Percentiles rank a stretch among this genome's conserved stretches.
Conservation (phyloP, 345 rosid species). For the Euclidium syriacum region DNA sequence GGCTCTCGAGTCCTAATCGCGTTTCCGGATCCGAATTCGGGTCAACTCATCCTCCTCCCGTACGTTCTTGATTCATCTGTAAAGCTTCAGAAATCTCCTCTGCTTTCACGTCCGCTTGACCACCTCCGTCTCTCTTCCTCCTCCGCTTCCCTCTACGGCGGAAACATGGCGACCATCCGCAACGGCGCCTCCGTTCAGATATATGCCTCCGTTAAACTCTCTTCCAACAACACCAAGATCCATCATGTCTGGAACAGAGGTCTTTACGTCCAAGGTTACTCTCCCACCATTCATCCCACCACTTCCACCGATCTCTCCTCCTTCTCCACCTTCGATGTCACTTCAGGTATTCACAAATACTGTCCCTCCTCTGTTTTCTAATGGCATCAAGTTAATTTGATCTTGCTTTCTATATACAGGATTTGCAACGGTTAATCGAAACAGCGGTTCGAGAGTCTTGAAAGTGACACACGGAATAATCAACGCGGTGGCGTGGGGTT, state of each 20-base stretch:
- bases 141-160: conserved; percentile 77
- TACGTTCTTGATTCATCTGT: conserved; percentile 72
- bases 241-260: conserved; percentile 98
- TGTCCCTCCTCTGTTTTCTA: too few species aligned
- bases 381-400: too few species aligned
- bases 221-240: conserved; percentile 53
- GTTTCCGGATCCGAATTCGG: conserved; percentile 88
- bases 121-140: conserved; percentile 60
- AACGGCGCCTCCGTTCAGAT: conserved; percentile 79
- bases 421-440: conserved; percentile 28
- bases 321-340: conserved; percentile 60
- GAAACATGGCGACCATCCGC: conserved; percentile 83
- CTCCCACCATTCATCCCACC: conserved; percentile 95
- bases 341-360: conserved; percentile 37
- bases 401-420: conserved; percentile 5
- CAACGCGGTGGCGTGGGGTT: conserved; percentile 78
- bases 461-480: conserved; percentile 54
- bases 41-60: conserved; percentile 72
- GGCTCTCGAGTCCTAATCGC: conserved; percentile 78
- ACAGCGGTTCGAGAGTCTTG: conserved; percentile 30
- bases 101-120: conserved; percentile 80
- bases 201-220: conserved; percentile 58
- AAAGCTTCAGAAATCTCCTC: conserved; percentile 77
- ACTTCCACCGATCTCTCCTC: conserved; percentile 79
- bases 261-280: conserved; percentile 90